Conservation (phyloP, 176 grass and related monocot species). For the Oryza coarctata region DNA sequence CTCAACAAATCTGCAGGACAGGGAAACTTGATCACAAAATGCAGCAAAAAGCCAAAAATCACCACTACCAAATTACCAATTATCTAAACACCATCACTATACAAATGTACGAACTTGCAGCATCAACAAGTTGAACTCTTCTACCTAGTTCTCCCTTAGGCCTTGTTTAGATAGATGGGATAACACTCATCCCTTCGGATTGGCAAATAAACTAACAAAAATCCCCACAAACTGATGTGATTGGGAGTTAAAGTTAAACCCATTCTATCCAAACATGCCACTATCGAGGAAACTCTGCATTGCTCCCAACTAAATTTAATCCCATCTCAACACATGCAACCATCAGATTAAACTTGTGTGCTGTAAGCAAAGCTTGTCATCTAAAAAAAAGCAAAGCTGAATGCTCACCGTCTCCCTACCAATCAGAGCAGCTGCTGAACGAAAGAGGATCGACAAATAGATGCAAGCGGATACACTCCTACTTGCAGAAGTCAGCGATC, state of each 20-base stretch:
- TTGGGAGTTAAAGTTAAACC: background rate
- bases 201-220: background rate
- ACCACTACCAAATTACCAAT: background rate
- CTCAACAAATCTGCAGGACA: background rate
- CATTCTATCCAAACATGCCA: background rate
- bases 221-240: background rate
- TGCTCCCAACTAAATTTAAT: background rate
- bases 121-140: background rate
- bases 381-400: background rate
- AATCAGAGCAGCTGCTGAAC: background rate
- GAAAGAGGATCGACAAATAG: background rate
- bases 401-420: conserved; percentile 36
- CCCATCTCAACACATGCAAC: background rate
- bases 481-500: background rate
- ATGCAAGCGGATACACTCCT: background rate
- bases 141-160: background rate
- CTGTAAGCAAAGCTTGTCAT: no score
- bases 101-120: background rate
- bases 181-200: background rate
- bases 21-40: background rate
- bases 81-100: background rate
- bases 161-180: background rate
- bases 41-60: no score
- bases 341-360: background rate
- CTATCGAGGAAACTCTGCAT: background rate